Conservation (phyloP, 805 yeast genomes). For the Spathaspora passalidarum region DNA sequence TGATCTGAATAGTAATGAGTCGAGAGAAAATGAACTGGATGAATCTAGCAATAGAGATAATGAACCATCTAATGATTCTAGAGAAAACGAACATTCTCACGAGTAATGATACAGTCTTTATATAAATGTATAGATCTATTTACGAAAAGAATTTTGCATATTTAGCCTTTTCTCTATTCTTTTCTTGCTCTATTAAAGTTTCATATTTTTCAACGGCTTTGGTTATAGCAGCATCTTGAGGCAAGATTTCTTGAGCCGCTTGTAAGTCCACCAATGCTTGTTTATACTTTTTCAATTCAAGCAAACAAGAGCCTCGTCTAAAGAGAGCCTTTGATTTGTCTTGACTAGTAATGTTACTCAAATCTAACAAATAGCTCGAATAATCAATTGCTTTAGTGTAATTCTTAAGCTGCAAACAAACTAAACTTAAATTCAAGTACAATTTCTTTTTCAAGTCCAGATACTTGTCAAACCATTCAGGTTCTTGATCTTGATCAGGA, state of each 20-base stretch:
- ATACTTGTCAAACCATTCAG: conserved; percentile 49
- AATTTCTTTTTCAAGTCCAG: conserved; percentile 49
- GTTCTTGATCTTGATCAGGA: conserved; percentile 66
- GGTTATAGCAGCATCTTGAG: conserved; percentile 48
- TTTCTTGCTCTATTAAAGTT: conserved; percentile 37
- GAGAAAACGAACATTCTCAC: not conserved
- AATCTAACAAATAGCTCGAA: conserved; percentile 54
- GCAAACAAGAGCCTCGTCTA: conserved; percentile 50
- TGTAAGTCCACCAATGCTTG: conserved; percentile 48
- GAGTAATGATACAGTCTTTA: not conserved
- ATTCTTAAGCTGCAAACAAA: conserved; percentile 47
- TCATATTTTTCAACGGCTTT: conserved; percentile 44
- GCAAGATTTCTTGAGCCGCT: conserved; percentile 41
- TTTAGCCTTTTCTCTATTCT: conserved; percentile 49
- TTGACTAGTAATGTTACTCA: conserved; percentile 27
- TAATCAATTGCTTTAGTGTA: conserved; percentile 51
- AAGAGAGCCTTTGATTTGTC: conserved; percentile 60
- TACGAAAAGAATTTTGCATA: conserved; percentile 60
- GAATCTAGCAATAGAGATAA: not conserved
- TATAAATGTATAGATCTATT: not conserved
- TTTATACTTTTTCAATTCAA: conserved; percentile 43
- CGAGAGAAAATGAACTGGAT: not conserved
- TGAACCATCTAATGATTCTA: not conserved
- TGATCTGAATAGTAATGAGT: no score
- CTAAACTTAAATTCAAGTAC: conserved; percentile 59